Conservation (phyloP, 2,329 filamentous ascomycete species). For the Nothomitra cinnamomea region DNA sequence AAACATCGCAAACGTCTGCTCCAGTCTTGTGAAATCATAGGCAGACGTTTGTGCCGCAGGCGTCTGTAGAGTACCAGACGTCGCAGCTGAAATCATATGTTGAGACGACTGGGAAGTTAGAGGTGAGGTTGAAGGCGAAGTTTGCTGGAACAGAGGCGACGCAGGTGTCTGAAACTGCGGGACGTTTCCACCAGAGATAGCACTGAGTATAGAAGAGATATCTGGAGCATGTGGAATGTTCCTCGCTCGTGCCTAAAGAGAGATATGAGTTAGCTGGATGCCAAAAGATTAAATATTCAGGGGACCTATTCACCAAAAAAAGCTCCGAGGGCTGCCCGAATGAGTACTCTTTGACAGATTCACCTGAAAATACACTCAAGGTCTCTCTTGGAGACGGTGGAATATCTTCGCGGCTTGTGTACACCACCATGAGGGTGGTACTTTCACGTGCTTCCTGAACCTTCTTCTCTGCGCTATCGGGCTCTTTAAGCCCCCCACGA, state of each 20-base stretch:
- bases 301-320: slow-evolving; percentile 20
- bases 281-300: background rate
- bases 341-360: slow-evolving; percentile 17
- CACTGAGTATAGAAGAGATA: slow-evolving; percentile 24
- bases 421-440: slow-evolving; percentile 30
- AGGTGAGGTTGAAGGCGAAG: no score
- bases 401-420: slow-evolving; percentile 27
- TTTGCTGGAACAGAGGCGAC: slow-evolving; percentile 3
- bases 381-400: slow-evolving; percentile 31
- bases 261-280: slow-evolving; percentile 5
- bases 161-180: slow-evolving; percentile 8
- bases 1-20: slow-evolving; percentile 2
- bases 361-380: slow-evolving; percentile 19
- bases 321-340: slow-evolving; percentile 27
- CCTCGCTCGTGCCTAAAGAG: background rate
- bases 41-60: no score
- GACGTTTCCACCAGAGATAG: slow-evolving; percentile 20
- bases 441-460: slow-evolving; percentile 29
- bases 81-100: no score
- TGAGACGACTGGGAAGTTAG: no score
- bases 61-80: no score
- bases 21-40: slow-evolving; percentile 15
- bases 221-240: slow-evolving; percentile 17
- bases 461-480: slow-evolving; percentile 24
- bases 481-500: slow-evolving; percentile 23